Conservation (phyloP, 805 yeast genomes). For the Cyberlindnera bimundalis region DNA sequence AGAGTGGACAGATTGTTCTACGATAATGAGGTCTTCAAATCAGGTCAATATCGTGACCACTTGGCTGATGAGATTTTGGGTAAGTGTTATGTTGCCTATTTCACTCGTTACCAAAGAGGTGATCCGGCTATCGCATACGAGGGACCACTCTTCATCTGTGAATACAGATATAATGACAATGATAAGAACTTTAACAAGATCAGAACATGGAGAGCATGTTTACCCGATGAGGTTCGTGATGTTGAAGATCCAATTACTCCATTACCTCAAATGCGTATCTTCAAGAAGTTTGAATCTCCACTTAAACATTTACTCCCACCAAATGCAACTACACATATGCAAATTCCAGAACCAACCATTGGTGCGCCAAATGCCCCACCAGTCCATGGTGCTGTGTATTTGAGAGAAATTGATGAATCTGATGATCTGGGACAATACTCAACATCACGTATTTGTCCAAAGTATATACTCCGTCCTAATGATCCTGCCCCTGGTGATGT, state of each 20-base stretch:
- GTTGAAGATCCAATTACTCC: conserved; percentile 76
- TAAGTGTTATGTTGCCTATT: conserved; percentile 91
- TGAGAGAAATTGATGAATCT: conserved; percentile 66
- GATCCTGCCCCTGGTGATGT: conserved; percentile 32
- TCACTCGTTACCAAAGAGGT: conserved; percentile 92
- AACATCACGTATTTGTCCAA: conserved; percentile 43
- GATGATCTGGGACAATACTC: conserved; percentile 82
- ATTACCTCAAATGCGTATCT: conserved; percentile 60
- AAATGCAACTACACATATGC: conserved; percentile 67
- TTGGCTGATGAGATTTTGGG: conserved; percentile 84
- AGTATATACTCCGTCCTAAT: conserved; percentile 41
- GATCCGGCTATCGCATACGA: conserved; percentile 81
- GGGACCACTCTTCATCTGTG: conserved; percentile 89
- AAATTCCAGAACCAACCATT: conserved; percentile 76
- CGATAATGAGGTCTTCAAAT: conserved; percentile 92
- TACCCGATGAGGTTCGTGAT: conserved; percentile 93
- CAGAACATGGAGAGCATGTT: conserved; percentile 97
- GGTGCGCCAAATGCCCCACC: conserved; percentile 91
- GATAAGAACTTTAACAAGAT: conserved; percentile 91
- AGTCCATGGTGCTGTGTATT: conserved; percentile 85
- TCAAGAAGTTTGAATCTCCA: conserved; percentile 81
- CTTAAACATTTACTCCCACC: conserved; percentile 72
- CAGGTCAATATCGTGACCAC: conserved; percentile 96
- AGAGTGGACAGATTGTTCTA: conserved; percentile 84
- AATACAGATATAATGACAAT: conserved; percentile 86